These are phyloP conservation scores for Luvunga scandens DNA, from an alignment of 345 rosid genomes.

Conservation along the genomic window DNA sequence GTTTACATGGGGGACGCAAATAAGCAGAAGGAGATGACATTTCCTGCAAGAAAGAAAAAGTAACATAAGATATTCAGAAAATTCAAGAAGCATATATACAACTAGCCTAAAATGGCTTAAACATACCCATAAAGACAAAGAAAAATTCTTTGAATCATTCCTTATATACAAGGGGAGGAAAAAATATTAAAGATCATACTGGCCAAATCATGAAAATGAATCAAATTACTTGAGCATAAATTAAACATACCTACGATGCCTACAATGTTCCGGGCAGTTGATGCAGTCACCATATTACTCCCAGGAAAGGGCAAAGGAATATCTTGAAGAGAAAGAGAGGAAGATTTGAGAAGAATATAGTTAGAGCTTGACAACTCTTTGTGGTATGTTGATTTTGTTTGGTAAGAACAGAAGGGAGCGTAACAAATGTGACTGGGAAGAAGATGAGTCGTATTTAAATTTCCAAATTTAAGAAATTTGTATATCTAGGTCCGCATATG, in stretches of 20 bases:
- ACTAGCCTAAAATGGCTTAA: background rate
- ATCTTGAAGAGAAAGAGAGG: background rate
- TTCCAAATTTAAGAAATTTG: background rate
- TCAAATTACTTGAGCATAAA: background rate
- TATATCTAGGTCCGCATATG: background rate
- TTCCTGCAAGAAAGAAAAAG: conserved; percentile 34
- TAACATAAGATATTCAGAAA: background rate
- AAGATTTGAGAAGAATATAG: background rate
- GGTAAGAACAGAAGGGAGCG: background rate
- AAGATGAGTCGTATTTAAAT: background rate
- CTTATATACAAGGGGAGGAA: no score
- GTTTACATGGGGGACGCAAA: conserved; percentile 48
- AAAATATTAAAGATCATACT: background rate
- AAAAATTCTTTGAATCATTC: no score
- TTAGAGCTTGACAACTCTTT: no score
- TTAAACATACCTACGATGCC: background rate
- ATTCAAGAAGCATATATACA: background rate
- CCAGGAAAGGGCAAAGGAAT: background rate
- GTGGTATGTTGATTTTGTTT: background rate
- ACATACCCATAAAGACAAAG: background rate
- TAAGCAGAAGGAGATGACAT: conserved; percentile 49
- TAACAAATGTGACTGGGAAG: background rate
- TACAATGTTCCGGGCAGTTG: background rate
- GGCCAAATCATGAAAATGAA: background rate
- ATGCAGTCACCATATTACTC: background rate